Base-by-base conservation (phyloP, 257 asterid species). In the Solanum sparsipilum region DNA sequence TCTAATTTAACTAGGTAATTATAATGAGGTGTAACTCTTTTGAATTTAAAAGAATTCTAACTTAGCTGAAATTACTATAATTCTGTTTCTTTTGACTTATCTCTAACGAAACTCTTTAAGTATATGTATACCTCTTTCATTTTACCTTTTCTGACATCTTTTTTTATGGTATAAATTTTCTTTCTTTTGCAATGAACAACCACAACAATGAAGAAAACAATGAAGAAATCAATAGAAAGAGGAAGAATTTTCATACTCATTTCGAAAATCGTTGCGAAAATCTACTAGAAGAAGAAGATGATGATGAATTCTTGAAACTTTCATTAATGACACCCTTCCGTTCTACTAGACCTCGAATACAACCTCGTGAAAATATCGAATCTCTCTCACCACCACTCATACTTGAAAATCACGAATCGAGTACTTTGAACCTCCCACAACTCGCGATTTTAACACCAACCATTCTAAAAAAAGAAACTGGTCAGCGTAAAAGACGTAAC, bases 401-500 rank as follows among this genome's bases (percentile, higher is more conserved):
- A 44, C 5, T 44, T 44, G 48, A 44, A 44, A 44, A 44, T 44
- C 48, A 39, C 29, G 13, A 41, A 41, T 44, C 48, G 5, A 48
- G 21, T 5, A 48, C 21, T 15, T 48, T 48, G 60, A 15, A 48
- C 11, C 67, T 3, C 5, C 67, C 74, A 9, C 39, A 44, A 21
- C 44, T 83, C 11, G 25, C 76, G 6, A 71, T 31, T 9, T 67
- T 21, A 27, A 20, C 20, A 16, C 48, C 21, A 6, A 6, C 46
- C 12, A 4, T 7, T 2, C 29, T 63, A 21, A 72, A 13, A 5
- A 58, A 58, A 7, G 73, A 46, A 56, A 60, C 25, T 9, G 35
- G 31, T 5, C 52, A 58, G 3, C 87, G 94, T 31, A 31, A 23
- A n/a, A 87, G 92, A 1, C 94, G 94, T 9, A 86, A 88, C 72